Evolutionary conservation across 2,329 filamentous ascomycete genomes (phyloP), one percentile per base, ranked within the genome.

Genomic region (Colletotrichum abscissum): DNA sequence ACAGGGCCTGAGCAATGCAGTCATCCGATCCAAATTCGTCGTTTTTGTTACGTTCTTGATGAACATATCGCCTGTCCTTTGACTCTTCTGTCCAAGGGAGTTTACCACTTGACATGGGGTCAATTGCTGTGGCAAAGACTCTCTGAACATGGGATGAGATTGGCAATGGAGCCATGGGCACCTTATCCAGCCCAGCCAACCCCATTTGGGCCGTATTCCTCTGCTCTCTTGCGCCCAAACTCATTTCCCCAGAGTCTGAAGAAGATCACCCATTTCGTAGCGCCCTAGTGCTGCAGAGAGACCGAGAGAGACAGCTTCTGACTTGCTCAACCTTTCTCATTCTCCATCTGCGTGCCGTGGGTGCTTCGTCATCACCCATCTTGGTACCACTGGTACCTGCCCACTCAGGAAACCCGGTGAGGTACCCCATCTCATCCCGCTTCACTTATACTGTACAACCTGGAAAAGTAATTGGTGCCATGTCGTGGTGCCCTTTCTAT

Each of bases 341-440:
- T 65, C n/a, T 55, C 30, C 49, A 35, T 30, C 28, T 38, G 35
- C 30, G 38, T 49, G 42, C 30, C 14, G 26, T 26, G 52, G 22
- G 14, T 35, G 66, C 70, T 56, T 65, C 66, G 60, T 73, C 66
- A 73, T 69, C 70, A 9, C 16, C 59, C 6, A 46, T 70, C 70
- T 73, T 69, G 70, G 70, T 54, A 24, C 30, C 19, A 54, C 9
- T 38, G 66, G 59, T 52, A 70, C 67, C 55, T 73, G 67, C 67
- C 67, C 59, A 4, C 59, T 65, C 70, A 55, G 70, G 67, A 63
- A 60, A 70, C 55, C 55, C 60, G 67, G 60, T 70, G 59, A 73
- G 60, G 38, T 60, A 65, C 33, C 24, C 54, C 52, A 30, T 24
- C 33, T 38, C 30, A 16, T 35, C 38, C 16, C 30, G 16, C 33